Evolutionary conservation across 2,329 filamentous ascomycete species (phyloP), one percentile per base, ranked within the genome.

Genomic region (Ophiocordyceps australis): DNA sequence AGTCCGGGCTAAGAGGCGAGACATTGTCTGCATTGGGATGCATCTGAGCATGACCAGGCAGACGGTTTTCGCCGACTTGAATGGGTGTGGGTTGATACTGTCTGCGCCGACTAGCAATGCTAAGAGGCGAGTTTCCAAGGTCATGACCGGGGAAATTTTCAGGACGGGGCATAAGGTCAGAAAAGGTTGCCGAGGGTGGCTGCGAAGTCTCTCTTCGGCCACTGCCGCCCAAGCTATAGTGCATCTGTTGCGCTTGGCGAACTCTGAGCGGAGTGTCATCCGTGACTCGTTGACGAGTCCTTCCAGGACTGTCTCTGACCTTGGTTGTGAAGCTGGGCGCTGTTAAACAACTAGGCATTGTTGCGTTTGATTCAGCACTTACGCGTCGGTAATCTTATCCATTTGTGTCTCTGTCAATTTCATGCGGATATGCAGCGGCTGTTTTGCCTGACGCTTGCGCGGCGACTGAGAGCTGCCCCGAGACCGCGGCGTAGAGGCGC

Each of bases 401-500:
- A 63, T 53, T 31, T 62, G 56, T 1, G 47, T 51, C 23, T 62
- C 55, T 5, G 57, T 63, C 28, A 63, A 34, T 32, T 59, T 59
- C 35, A 63, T 47, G 14, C 57, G 54, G 17, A 63, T 50, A 20
- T 57, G 51, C 13, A 63, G 42, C 3, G 51, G 51, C 23, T 55
- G 48, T 13, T 50, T 45, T 12, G 35, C 28, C 13, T 38, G 36
- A 3, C 45, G 42, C 27, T 50, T 46, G 20, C 38, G 43, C 5
- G 46, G 48, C 4, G 56, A 52, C 14, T n/a, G n/a, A 5, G 16
- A 15, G 14, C 20, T 22, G 14, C 12, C 14, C 26, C 47, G 40
- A 9, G 35, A 32, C 11, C n/a, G n/a, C n/a, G 24, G 27, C 11
- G 30, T 23, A 10, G 53, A 49, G 4, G 50, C 32, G 5, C 47